Base-by-base conservation (phyloP, 441 rosid genomes). In the Syzygium syzygioides region DNA sequence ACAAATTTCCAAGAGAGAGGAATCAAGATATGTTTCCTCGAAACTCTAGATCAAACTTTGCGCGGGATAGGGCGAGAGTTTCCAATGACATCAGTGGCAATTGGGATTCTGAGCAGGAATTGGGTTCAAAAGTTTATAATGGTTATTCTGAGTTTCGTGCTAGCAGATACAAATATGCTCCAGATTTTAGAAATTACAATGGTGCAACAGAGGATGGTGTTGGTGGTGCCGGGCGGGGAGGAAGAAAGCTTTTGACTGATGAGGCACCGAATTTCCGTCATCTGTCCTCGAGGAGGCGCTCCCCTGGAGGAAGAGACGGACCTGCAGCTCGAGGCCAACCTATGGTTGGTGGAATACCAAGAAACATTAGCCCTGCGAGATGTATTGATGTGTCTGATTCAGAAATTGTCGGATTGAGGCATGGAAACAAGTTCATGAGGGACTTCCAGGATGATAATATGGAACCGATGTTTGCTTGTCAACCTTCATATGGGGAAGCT, bases 31-130 rank as follows among this genome's bases (percentile, higher is more conserved):
- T 92, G 88, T 55, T 87, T 19, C 91, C 93, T 68, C 92, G 99
- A 89, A 93, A 93, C 91, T 87, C 95, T 88, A 94, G 96, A 91
- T 90, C 94, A 90, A 92, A 93, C 92, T 96, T 92, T 92, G 87
- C 83, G 87, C 95, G 91, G 89, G 97, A 94, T 87, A 94, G 96
- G 90, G 96, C 94, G 87, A 96, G 98, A 91, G 90, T 93, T 88
- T 90, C 94, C 84, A 91, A 93, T 92, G 89, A 88, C 83, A 52
- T 91, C 54, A 89, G 89, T 55, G 92, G 92, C 92, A 96, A 91
- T 64, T 91, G 94, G 92, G 92, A 92, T 89, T 85, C 95, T 89
- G 95, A 94, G 88, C 92, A 92, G 87, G 92, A 93, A 87, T 88
- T 89, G 89, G 87, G 87, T 89, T 89, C 95, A 66, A 93, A 93